phyloP scores from a whole-genome alignment of 768 basidiomycete species.

The Kwoniella bestiolae region DNA sequence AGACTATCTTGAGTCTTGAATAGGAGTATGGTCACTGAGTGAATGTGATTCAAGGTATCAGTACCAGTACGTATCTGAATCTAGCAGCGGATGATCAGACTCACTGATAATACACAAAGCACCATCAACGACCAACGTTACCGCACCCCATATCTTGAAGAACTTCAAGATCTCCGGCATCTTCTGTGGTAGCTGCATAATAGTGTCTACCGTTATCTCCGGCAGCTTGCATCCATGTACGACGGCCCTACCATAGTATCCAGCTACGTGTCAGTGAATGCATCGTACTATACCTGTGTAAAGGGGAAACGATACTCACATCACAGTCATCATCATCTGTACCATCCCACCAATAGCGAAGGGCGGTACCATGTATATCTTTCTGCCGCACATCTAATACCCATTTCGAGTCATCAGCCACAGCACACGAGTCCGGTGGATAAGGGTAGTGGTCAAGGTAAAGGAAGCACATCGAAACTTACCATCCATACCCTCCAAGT shows the following conservation, averaged over 20 bases:
- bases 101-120: constrained; percentile 16
- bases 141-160: constrained; percentile 19
- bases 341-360: constrained; percentile 18
- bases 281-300: background rate
- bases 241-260: constrained; percentile 3
- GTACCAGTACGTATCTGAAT: background rate
- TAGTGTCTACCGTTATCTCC: constrained; percentile 2
- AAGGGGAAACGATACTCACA: background rate
- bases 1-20: constrained; percentile 16
- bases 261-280: too few relatives aligned
- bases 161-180: constrained; percentile 10
- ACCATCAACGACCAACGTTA: constrained; percentile 16
- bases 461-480: constrained; percentile 1
- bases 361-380: constrained; percentile 14
- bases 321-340: constrained; percentile 19
- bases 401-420: too few relatives aligned
- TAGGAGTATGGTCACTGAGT: constrained; percentile 14
- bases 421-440: too few relatives aligned
- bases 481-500: constrained; percentile 25
- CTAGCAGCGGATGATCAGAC: background rate
- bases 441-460: background rate
- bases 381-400: constrained; percentile 17
- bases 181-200: constrained; percentile 1
- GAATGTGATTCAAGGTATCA: too few relatives aligned
- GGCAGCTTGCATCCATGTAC: constrained; percentile 19